Evolutionary conservation across 148 eudicot species (phyloP), one percentile per base, ranked within the genome.

Genomic region (Agrostemma githago): DNA sequence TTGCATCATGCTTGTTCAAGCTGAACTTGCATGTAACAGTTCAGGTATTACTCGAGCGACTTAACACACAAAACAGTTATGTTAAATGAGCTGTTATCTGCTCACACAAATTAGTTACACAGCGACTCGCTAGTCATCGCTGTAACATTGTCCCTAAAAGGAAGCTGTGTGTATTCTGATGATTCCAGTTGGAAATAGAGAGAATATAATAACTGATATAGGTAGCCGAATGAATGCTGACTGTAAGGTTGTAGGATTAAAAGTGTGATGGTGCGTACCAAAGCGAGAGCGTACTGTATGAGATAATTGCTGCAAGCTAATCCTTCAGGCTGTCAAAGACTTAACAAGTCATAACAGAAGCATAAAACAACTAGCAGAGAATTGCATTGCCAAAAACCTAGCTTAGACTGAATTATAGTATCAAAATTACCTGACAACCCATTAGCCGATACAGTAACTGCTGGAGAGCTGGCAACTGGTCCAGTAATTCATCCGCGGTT

Each of bases 281-380:
- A 76, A 77, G 99, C 96, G 80, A 95, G 77, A 65, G 99, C 99
- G 80, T 92, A 95, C 73, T 95, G 99, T 72, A 95, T 76, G 48
- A 92, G 92, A 77, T 77, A 90, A 63, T 89, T 92, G 76, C 81
- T 73, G 82, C 86, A 90, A 80, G 99, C 96, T 73, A 74, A 84
- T 79, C 99, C 99, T 83, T 95, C 99, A 8, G 99, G 99, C 97
- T 95, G 96, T 82, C 77, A 72, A 72, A 60, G 17, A 44, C 61
- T 58, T 69, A 9, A 10, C 20, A 56, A 78, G 67, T 74, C 34
- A 76, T 48, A 53, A 34, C 43, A 70, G 58, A 19, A 42, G 39
- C 69, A 70, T 26, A 62, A 72, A 71, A 5, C 63, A 15, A 39
- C 46, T 5, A 44, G n/a, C 54, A 19, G 15, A 46, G 9, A 64